Percentiles rank a stretch among this genome's conserved stretches.
These are phyloP conservation scores for Penicillium robsamsonii DNA, from an alignment of 495 filamentous ascomycete species.

Conservation along the genomic window DNA sequence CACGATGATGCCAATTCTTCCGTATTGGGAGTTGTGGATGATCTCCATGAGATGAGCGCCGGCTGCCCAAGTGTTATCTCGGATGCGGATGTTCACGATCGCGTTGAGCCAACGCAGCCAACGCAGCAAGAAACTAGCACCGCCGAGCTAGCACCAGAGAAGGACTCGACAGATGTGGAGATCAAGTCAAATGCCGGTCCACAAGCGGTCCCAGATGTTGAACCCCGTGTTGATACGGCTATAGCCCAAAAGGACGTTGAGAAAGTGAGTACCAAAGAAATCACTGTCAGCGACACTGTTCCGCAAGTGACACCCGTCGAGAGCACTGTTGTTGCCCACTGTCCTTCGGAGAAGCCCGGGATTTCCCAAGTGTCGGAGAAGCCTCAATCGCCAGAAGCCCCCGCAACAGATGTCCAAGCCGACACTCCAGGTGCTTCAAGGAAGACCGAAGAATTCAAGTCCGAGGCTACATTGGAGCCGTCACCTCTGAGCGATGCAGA, in stretches of 20 bases:
- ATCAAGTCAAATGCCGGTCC: not conserved
- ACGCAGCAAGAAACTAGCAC: not conserved
- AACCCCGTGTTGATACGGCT: not conserved
- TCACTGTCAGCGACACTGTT: not conserved
- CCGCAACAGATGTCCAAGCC: not conserved
- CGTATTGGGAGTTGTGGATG: slow-evolving; percentile 28
- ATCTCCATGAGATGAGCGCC: slow-evolving; percentile 20
- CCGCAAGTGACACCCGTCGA: not conserved
- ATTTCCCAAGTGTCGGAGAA: not conserved
- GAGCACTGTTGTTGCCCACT: not conserved
- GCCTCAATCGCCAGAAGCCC: not conserved
- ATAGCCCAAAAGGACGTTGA: not conserved
- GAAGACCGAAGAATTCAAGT: not conserved
- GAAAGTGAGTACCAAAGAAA: not conserved
- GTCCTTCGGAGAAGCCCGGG: not conserved
- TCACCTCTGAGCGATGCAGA: not conserved
- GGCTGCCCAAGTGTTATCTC: slow-evolving; percentile 19
- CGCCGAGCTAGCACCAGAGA: not conserved
- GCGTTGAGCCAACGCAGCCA: not conserved
- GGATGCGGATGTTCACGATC: slow-evolving; percentile 6
- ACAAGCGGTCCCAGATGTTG: not conserved
- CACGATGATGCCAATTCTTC: slow-evolving; percentile 29
- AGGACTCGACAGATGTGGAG: not conserved
- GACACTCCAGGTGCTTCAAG: not conserved
- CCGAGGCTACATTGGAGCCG: not conserved